Evolutionary conservation across 2,329 filamentous ascomycete genomes (phyloP), one percentile per base, ranked within the genome.

Genomic region (Venturia effusa): DNA sequence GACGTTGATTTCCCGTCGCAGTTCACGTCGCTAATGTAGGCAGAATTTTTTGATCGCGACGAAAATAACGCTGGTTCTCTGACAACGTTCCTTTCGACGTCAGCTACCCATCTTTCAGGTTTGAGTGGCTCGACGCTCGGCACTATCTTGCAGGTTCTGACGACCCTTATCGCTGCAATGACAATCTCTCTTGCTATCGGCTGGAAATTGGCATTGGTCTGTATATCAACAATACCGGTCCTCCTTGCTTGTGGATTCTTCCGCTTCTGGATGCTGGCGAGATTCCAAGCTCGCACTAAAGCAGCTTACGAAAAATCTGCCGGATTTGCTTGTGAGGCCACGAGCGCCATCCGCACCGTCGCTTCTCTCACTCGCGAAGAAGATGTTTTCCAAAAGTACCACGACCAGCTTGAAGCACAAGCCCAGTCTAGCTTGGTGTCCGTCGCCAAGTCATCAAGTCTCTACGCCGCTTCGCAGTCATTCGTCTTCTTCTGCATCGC

Each of bases 261-360:
- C 75, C 86, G 92, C 3, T 95, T 97, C 77, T 92, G 85, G 76
- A 87, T 94, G 76, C 82, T 95, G 27, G 86, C 90, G 1, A 83
- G 85, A 67, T 96, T 91, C 78, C 89, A 90, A 76, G 82, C 81
- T 43, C 88, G 89, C 30, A 87, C 91, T 1, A 95, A 94, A 79
- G 80, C 81, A 68, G 87, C 90, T 4, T 92, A 97, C 72, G 83
- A 90, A 71, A 79, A 83, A 64, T 93, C 90, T 65, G 93, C 93
- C 8, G 88, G 87, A 64, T 96, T 89, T 72, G 94, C 94, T 13
- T 94, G 92, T 59, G 94, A 99, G 75, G 92, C 92, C 54, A 96
- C 95, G 39, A 92, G 90, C 1, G 89, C 92, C 7, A 97, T 97
- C 68, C 88, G 93, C 61, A 97, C 94, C 1, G 92, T 97, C 11